Conservation (phyloP, 495 filamentous ascomycete genomes). For the Tuber melanosporum region DNA sequence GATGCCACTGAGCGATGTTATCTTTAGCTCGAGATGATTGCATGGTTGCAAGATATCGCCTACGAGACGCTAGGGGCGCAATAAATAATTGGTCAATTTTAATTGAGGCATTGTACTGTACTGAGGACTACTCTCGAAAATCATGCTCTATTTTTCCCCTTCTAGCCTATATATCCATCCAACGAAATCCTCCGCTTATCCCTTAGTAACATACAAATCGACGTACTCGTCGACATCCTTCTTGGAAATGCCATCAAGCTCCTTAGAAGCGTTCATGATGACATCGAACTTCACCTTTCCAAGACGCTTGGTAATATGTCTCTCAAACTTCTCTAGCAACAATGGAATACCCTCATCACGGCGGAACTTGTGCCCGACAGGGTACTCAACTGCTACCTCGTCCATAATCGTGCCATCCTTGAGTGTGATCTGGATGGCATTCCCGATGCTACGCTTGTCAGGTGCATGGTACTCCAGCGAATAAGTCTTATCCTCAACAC, state of each 20-base stretch:
- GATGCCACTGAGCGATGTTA: not conserved
- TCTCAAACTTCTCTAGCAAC: constrained; percentile 88
- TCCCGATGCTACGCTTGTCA: constrained; percentile 85
- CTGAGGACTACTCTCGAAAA: not conserved
- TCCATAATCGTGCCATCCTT: constrained; percentile 91
- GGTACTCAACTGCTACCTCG: constrained; percentile 90
- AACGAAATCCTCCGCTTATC: constrained; percentile 32
- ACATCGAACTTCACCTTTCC: constrained; percentile 65
- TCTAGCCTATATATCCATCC: not conserved
- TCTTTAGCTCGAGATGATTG: not conserved
- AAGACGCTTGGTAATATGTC: constrained; percentile 80
- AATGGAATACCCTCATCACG: constrained; percentile 96
- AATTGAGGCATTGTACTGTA: not conserved
- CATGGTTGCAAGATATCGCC: not conserved
- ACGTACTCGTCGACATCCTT: constrained; percentile 89
- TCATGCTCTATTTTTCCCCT: constrained; percentile 3
- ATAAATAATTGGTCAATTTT: not conserved
- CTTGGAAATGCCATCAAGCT: constrained; percentile 55
- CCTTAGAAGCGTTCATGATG: constrained; percentile 65
- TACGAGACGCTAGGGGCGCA: not conserved
- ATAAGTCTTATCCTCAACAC: constrained; percentile 92
- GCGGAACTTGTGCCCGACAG: constrained; percentile 82
- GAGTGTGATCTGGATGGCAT: constrained; percentile 85
- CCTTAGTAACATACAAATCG: constrained; percentile 78
- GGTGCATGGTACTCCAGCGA: constrained; percentile 92